Evolutionary conservation across 1,284 basidiomycete genomes (phyloP), one percentile per base, ranked within the genome.

Genomic region (Trichosporon sp.): DNA sequence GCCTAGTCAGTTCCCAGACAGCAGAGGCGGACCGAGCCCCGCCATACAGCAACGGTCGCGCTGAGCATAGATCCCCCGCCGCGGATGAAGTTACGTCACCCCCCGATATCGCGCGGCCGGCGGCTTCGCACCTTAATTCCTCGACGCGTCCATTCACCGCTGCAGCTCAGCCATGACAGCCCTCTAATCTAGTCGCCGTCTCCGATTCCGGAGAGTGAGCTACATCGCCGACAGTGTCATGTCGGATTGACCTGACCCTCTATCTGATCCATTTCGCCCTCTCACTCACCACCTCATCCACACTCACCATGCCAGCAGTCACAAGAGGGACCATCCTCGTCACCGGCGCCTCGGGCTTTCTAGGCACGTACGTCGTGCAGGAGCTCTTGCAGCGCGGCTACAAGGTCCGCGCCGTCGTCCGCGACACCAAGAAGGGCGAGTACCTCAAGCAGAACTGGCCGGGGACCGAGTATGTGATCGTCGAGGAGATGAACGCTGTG

Each of bases 401-500:
- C 69, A 63, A 64, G 16, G 85, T 86, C 14, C 81, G 85, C 19
- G 84, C 82, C 4, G 84, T 85, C 0, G 85, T 86, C 8, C 82
- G 86, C 19, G 81, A 83, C 3, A 73, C 73, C 23, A 74, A 73
- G 36, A 86, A 86, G 76, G 83, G 80, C 8, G 74, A 78, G 2
- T 81, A 86, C 69, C 73, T 85, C 56, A 72, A 74, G 61, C 71
- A 82, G 33, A 68, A 82, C 33, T 86, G 85, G 74, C 34, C 56
- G 1, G 61, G 46, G 2, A 37, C 52, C 25, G 59, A 60, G 16
- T 74, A 83, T 71, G 83, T 81, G 46, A 78, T 86, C 37, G 85
- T 86, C 6, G 80, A 83, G 33, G 86, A 87, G 71, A 85, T 87
- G 70, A 83, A 82, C 25, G 79, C 82, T 76, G 83, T 84, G 60